phyloP scores from a whole-genome alignment of 1,139 yeast genomes.

The Candida frijolesensis region DNA sequence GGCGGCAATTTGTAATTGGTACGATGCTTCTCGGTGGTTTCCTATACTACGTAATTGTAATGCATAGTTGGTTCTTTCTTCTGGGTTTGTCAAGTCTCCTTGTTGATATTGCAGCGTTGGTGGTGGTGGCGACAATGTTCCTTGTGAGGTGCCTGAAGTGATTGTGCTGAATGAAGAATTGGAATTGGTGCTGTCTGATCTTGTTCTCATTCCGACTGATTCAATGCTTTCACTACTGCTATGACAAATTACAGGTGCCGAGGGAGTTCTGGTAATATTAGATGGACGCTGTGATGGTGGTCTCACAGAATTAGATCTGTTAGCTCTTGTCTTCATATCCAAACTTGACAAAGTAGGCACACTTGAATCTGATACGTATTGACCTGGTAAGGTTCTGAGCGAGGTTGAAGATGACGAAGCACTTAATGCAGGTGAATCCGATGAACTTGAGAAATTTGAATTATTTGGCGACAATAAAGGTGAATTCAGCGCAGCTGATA shows the following conservation, averaged over 20 bases:
- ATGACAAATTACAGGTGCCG: conserved; percentile 16
- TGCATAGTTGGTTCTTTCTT: conserved; percentile 54
- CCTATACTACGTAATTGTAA: conserved; percentile 58
- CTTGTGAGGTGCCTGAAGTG: background rate
- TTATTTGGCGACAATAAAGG: conserved; percentile 3
- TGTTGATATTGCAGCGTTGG: conserved; percentile 8
- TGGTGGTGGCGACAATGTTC: conserved; percentile 12
- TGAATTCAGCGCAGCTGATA: conserved; percentile 1
- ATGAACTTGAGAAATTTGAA: background rate
- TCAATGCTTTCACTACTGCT: conserved; percentile 1
- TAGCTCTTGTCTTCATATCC: conserved; percentile 1
- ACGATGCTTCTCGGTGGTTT: conserved; percentile 67
- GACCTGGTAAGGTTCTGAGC: background rate
- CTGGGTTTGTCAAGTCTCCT: conserved; percentile 21
- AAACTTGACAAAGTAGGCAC: background rate
- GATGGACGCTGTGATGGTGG: background rate
- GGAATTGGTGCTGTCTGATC: conserved; percentile 1
- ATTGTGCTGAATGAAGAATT: background rate
- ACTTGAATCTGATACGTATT: background rate
- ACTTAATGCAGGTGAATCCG: background rate
- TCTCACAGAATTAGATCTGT: conserved; percentile 2
- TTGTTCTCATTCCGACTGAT: background rate
- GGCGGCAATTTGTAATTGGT: conserved; percentile 66
- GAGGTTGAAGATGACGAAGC: conserved; percentile 5
- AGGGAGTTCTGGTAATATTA: conserved; percentile 17